Conservation (phyloP, 495 filamentous ascomycete genomes). For the Penicillium taxi region DNA sequence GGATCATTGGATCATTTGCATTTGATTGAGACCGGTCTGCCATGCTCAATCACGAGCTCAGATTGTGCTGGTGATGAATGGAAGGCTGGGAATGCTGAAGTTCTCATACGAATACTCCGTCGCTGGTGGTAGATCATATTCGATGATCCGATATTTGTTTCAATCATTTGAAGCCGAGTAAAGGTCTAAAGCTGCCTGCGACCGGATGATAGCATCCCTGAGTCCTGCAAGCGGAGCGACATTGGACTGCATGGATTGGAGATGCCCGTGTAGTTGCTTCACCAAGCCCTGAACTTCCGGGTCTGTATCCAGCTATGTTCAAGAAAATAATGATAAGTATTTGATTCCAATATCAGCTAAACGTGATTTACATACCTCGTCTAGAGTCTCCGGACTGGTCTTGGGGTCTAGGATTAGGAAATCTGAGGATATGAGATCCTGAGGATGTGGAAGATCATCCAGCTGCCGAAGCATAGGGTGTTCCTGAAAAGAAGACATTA, state of each 20-base stretch:
- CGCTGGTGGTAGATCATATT: neutral
- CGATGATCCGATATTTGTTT: slow-evolving; percentile 4
- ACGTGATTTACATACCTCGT: slow-evolving; percentile 22
- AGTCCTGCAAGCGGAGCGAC: slow-evolving; percentile 44
- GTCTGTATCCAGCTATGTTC: slow-evolving; percentile 31
- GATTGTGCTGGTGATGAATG: too few relatives aligned
- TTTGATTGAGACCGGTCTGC: too few relatives aligned
- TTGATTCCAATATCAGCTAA: neutral
- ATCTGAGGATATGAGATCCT: slow-evolving; percentile 14
- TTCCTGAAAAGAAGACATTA: slow-evolving; percentile 23
- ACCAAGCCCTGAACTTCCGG: slow-evolving; percentile 28
- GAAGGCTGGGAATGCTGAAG: too few relatives aligned
- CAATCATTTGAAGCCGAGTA: slow-evolving; percentile 31
- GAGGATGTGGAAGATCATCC: slow-evolving; percentile 13
- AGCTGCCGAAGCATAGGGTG: slow-evolving; percentile 36
- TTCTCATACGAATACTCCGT: too few relatives aligned
- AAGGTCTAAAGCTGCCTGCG: slow-evolving; percentile 45
- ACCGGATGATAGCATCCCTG: slow-evolving; percentile 41
- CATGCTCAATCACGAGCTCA: too few relatives aligned
- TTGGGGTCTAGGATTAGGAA: slow-evolving; percentile 23
- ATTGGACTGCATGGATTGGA: slow-evolving; percentile 51
- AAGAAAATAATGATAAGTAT: neutral
- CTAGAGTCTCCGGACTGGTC: slow-evolving; percentile 17
- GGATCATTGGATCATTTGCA: too few relatives aligned
- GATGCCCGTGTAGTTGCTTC: slow-evolving; percentile 45